A percentile compares a stretch with the other conserved stretches of the same genome.
Evolutionary conservation across 371 early-diverging fungal species (phyloP).

Genomic region (Nematocida minor): DNA sequence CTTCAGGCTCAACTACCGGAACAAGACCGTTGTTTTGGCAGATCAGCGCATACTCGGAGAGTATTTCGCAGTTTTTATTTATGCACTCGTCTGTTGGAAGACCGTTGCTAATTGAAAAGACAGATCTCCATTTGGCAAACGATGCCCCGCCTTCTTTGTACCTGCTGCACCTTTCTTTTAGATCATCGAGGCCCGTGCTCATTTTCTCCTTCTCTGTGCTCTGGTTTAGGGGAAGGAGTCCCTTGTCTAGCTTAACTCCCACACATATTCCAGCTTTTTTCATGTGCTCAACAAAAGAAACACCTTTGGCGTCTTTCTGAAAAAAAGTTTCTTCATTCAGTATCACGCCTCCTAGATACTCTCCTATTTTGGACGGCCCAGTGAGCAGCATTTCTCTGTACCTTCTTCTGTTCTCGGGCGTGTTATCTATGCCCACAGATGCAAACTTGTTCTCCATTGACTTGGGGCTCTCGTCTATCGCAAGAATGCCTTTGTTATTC

Average conservation of each 20-base stretch:
- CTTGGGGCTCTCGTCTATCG: slow-evolving; percentile 69
- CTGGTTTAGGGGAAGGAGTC: slow-evolving; percentile 63
- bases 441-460: slow-evolving; percentile 69
- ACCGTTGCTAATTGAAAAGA: slow-evolving; percentile 66
- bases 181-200: slow-evolving; percentile 68
- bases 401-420: slow-evolving; percentile 68
- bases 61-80: slow-evolving; percentile 68
- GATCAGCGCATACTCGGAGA: slow-evolving; percentile 69
- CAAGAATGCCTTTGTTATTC: slow-evolving; percentile 68
- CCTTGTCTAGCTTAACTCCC: slow-evolving; percentile 71
- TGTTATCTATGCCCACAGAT: slow-evolving; percentile 67
- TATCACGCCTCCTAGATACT: slow-evolving; percentile 69
- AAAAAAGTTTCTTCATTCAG: slow-evolving; percentile 69
- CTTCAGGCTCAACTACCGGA: slow-evolving; percentile 72
- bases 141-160: slow-evolving; percentile 67
- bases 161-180: slow-evolving; percentile 66
- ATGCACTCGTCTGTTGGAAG: slow-evolving; percentile 66
- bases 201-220: slow-evolving; percentile 66
- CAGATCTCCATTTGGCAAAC: slow-evolving; percentile 71
- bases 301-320: slow-evolving; percentile 66
- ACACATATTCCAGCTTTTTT: slow-evolving; percentile 66
- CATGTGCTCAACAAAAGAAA: slow-evolving; percentile 65
- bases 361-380: slow-evolving; percentile 65
- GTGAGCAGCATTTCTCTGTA: slow-evolving; percentile 70
- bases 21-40: slow-evolving; percentile 68